Evolutionary conservation across 2,329 filamentous ascomycete genomes (phyloP), one percentile per base, ranked within the genome.

Genomic region (Penicillium vulpinum): DNA sequence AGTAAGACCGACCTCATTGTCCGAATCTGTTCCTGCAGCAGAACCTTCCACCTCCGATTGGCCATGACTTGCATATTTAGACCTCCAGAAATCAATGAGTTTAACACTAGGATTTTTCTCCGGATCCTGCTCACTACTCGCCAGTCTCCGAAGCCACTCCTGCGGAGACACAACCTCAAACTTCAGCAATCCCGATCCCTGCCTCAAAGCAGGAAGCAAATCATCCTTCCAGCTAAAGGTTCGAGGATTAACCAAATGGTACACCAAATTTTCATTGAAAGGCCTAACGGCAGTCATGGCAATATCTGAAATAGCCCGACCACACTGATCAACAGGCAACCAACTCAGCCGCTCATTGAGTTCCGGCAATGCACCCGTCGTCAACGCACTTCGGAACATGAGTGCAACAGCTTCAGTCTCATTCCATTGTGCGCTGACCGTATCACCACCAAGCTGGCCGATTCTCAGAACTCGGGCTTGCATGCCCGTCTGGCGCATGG

Each of bases 211-310:
- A 4, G 73, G 70, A 10, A 77, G 62, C 54, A 76, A 67, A 15
- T 69, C 66, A 15, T 67, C 53, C 44, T 68, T 73, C 73, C 73
- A 76, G 28, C 68, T 71, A 54, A 76, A 76, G 0, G 58, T 54
- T 0, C 58, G 67, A 0, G 79, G 77, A 55, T 86, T 85, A 15
- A 82, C 75, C 9, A 87, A 68, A 54, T 85, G 81, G 54, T 81
- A 83, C 8, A 84, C 77, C 40, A 57, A 50, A 5, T 67, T 57
- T 4, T 40, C 50, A 40, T 68, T 64, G 1, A 36, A 16, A 55
- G 60, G 67, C 13, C 57, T 65, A 43, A 60, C 52, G 1, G 58
- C 40, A 28, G 70, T 58, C 39, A 70, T 56, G 11, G 76, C 74
- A 4, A 73, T 71, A 5, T 68, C 55, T 0, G 77, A 76, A 2